Evolutionary conservation across 2,329 filamentous ascomycete genomes (phyloP), one percentile per base, ranked within the genome.

Genomic region (Microsporum audouinii): DNA sequence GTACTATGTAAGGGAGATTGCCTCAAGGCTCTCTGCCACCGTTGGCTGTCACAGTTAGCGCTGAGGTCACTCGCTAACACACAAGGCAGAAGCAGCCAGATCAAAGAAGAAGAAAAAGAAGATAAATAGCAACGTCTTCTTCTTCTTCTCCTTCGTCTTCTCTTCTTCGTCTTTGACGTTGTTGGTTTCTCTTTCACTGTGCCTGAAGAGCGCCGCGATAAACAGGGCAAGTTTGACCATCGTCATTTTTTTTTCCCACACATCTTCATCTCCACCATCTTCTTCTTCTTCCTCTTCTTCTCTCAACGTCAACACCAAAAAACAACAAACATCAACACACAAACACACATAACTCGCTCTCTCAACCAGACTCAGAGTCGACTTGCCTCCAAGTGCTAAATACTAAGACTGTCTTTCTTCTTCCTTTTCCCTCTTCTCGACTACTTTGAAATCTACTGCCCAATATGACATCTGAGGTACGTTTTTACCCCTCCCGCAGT

Each of bases 381-480:
- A 34, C 43, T 60, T n/a, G 27, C 43, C 17, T 33, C 45, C 17
- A 23, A 23, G 17, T 51, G 45, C 53, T 34, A 39, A 59, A 36
- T 5, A 17, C 39, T n/a, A 5, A 6, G 10, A 12, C 5, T 43
- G 39, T 17, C 6, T n/a, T 36, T n/a, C 39, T 43, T 2, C 39
- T 43, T n/a, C 2, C n/a, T 5, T 43, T 43, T n/a, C 39, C 39
- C 14, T 43, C 39, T n/a, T n/a, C 5, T n/a, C 6, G 14, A 43
- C 39, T 43, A 43, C 39, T 12, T 43, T n/a, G 39, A 43, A 23
- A n/a, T 43, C 39, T n/a, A 62, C 60, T 60, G 57, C 53, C 70
- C 74, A 82, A 71, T 73, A 85, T 85, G 82, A 79, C 80, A 75
- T 82, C 80, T 77, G 83, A 85, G 78, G 83, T 85, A 81, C 70